These are phyloP conservation scores for Garcia nutans DNA, from an alignment of 345 rosid species.

Conservation along the genomic window DNA sequence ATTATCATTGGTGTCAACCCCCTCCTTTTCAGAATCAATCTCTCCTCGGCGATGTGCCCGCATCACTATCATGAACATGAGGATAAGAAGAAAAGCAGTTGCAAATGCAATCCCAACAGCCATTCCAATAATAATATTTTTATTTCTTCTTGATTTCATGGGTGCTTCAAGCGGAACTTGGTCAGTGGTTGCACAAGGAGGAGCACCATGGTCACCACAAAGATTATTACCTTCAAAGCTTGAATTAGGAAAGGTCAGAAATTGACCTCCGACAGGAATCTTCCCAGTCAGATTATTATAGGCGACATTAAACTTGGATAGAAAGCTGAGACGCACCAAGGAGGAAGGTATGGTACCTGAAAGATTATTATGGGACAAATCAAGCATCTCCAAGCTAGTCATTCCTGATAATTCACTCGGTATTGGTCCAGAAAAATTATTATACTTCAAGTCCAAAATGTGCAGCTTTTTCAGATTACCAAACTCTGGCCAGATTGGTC, in stretches of 20 bases:
- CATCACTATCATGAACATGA: conserved; percentile 46
- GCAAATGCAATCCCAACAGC: conserved; percentile 58
- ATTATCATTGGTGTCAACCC: conserved; percentile 32
- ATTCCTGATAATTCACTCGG: conserved; percentile 27
- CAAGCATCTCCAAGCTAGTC: conserved; percentile 24
- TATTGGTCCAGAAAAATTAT: conserved; percentile 19
- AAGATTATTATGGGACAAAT: conserved; percentile 26
- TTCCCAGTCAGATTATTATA: conserved; percentile 51
- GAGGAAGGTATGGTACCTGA: conserved; percentile 23
- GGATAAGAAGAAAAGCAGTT: conserved; percentile 44
- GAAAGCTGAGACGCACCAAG: conserved; percentile 33
- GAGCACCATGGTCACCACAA: conserved; percentile 60
- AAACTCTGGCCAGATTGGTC: conserved; percentile 25
- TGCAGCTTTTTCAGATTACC: conserved; percentile 23
- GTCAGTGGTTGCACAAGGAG: conserved; percentile 32
- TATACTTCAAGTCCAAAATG: conserved; percentile 12
- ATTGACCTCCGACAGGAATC: conserved; percentile 67
- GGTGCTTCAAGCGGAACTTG: conserved; percentile 12
- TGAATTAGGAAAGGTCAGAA: conserved; percentile 68
- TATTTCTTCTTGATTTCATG: conserved; percentile 33
- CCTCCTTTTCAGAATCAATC: conserved; percentile 71
- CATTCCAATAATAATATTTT: conserved; percentile 48
- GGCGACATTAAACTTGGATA: conserved; percentile 61
- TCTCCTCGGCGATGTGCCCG: conserved; percentile 54
- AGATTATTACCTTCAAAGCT: conserved; percentile 77